Percentiles rank a stretch among this genome's conserved stretches.
phyloP scores from a whole-genome alignment of 2,329 filamentous ascomycete genomes.

The Ceratocystis destructans region DNA sequence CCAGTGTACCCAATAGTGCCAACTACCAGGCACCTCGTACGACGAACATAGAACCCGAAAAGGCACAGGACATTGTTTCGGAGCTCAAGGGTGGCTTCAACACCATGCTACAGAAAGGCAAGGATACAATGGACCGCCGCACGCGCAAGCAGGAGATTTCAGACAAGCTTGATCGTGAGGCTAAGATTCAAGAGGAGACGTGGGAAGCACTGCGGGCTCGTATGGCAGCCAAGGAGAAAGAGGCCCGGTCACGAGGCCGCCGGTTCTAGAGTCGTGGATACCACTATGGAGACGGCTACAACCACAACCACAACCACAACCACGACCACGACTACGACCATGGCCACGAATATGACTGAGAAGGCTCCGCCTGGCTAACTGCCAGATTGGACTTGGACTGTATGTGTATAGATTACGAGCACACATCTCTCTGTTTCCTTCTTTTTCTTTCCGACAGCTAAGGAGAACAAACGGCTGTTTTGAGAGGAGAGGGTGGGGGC shows the following conservation, averaged over 20 bases:
- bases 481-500: not conserved
- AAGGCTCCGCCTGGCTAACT: not conserved
- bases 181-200: constrained; percentile 22
- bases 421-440: not conserved
- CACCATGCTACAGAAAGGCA: constrained; percentile 27
- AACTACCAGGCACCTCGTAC: constrained; percentile 29
- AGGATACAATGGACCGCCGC: constrained; percentile 25
- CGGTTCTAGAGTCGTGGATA: constrained; percentile 3
- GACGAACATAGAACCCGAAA: constrained; percentile 17
- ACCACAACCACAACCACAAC: not conserved
- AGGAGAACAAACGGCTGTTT: not conserved
- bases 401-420: not conserved
- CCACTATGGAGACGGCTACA: not conserved
- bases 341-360: not conserved
- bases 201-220: constrained; percentile 24
- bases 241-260: constrained; percentile 24
- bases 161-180: constrained; percentile 28
- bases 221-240: constrained; percentile 30
- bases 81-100: constrained; percentile 30
- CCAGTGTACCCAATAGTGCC: constrained; percentile 3
- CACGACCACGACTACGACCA: not conserved
- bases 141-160: constrained; percentile 28
- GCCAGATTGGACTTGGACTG: not conserved
- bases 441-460: not conserved
- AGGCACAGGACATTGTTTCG: constrained; percentile 25